Evolutionary conservation across 108 stramenopile genomes (phyloP).

Genomic region (Chaetoceros tenuissimus): DNA sequence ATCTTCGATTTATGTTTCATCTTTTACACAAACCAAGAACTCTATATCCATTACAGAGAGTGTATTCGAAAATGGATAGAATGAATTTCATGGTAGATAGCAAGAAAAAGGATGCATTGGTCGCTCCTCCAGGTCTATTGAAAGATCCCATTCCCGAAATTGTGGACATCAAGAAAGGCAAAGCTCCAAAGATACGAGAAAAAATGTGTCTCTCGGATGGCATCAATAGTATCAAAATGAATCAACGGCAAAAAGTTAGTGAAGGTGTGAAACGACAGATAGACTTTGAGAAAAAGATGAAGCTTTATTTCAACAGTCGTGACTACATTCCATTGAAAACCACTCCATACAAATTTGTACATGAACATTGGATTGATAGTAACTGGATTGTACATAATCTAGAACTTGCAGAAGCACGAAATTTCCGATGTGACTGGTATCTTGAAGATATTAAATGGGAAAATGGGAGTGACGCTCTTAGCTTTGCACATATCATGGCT

Average conservation of each 20-base stretch:
- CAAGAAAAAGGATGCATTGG: slow-evolving; percentile 48
- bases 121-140: slow-evolving; percentile 35
- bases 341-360: slow-evolving; percentile 38
- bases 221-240: neutral
- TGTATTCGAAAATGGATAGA: slow-evolving; percentile 28
- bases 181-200: slow-evolving; percentile 47
- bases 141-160: slow-evolving; percentile 6
- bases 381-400: slow-evolving; percentile 72
- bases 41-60: slow-evolving; percentile 12
- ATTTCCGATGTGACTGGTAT: slow-evolving; percentile 79
- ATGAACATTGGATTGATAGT: slow-evolving; percentile 62
- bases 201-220: slow-evolving; percentile 10
- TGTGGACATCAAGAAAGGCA: slow-evolving; percentile 20
- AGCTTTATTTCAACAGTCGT: slow-evolving; percentile 42
- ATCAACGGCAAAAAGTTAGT: slow-evolving; percentile 8
- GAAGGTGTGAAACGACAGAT: slow-evolving; percentile 34
- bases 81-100: slow-evolving; percentile 58
- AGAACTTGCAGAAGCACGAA: slow-evolving; percentile 47
- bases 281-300: slow-evolving; percentile 59
- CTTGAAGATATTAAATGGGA: slow-evolving; percentile 65
- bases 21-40: slow-evolving; percentile 33
- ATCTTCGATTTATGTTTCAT: slow-evolving; percentile 53
- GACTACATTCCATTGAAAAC: slow-evolving; percentile 36
- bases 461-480: slow-evolving; percentile 54
- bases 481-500: slow-evolving; percentile 72